Percentiles rank a stretch among this genome's conserved stretches.
These are phyloP conservation scores for Colletotrichum coccodes DNA, from an alignment of 2,329 filamentous ascomycete genomes.

Conservation along the genomic window DNA sequence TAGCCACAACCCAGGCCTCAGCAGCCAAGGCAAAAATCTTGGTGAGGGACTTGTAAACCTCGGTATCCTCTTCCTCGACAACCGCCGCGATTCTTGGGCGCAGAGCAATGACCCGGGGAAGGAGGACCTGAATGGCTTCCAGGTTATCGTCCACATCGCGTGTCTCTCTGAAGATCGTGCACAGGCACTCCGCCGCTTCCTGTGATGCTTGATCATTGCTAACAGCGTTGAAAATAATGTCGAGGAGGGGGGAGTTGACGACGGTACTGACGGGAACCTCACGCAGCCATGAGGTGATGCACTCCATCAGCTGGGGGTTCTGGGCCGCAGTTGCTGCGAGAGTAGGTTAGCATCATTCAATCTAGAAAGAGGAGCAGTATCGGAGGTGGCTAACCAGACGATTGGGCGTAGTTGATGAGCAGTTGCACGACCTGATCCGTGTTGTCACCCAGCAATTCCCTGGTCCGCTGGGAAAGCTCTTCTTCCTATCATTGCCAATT, in stretches of 20 bases:
- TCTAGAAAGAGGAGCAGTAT: constrained; percentile 16
- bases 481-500: constrained; percentile 82
- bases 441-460: constrained; percentile 91
- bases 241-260: constrained; percentile 85
- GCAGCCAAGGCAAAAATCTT: constrained; percentile 93
- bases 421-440: constrained; percentile 87
- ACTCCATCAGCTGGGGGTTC: constrained; percentile 92
- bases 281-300: constrained; percentile 95
- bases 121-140: constrained; percentile 82
- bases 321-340: constrained; percentile 75
- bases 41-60: constrained; percentile 88
- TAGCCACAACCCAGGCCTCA: constrained; percentile 92
- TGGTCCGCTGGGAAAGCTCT: constrained; percentile 86
- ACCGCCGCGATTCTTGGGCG: constrained; percentile 79
- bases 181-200: constrained; percentile 90
- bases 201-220: constrained; percentile 82
- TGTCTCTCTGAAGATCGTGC: constrained; percentile 91
- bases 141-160: constrained; percentile 92
- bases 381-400: constrained; percentile 74
- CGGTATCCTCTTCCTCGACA: constrained; percentile 83
- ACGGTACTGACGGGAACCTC: constrained; percentile 89
- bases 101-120: constrained; percentile 82
- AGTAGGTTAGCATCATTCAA: constrained; percentile 33
- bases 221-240: constrained; percentile 82
- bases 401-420: constrained; percentile 90